phyloP scores from a whole-genome alignment of 495 filamentous ascomycete genomes.

The Lasiosphaeria miniovina region DNA sequence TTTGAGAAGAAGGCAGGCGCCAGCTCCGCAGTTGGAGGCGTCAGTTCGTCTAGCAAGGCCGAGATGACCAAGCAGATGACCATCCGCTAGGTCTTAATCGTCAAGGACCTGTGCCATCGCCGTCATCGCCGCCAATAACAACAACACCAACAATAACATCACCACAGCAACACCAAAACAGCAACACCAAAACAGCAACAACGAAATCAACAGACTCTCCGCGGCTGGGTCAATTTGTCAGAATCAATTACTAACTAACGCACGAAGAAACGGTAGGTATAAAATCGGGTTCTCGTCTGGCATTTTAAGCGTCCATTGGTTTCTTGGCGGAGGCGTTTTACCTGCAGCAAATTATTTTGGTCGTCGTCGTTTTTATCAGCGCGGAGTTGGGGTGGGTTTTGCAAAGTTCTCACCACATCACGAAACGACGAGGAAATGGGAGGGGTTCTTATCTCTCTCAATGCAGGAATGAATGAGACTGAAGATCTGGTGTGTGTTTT shows the following conservation, averaged over 20 bases:
- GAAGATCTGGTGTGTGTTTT: too few relatives aligned
- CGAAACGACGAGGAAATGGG: conserved; percentile 9
- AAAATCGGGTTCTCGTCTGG: conserved; percentile 34
- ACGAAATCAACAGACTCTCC: conserved; percentile 6
- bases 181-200: not conserved
- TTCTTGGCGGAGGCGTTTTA: conserved; percentile 20
- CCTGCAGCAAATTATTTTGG: too few relatives aligned
- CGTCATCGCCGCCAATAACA: too few relatives aligned
- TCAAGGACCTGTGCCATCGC: not conserved
- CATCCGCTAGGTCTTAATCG: conserved; percentile 63
- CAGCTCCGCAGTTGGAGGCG: conserved; percentile 55
- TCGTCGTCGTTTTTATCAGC: conserved; percentile 32
- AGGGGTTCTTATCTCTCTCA: too few relatives aligned
- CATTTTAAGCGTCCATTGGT: conserved; percentile 28
- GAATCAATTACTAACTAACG: conserved; percentile 16
- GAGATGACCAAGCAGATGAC: conserved; percentile 95
- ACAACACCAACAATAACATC: too few relatives aligned
- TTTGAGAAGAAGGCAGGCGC: conserved; percentile 95
- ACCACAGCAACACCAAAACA: not conserved
- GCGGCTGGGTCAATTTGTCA: conserved; percentile 24
- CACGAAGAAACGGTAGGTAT: conserved; percentile 45
- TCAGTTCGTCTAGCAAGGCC: conserved; percentile 51
- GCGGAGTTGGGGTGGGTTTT: conserved; percentile 39
- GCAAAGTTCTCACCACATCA: conserved; percentile 12
- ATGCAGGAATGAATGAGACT: too few relatives aligned